Base-by-base conservation (phyloP, 2,329 filamentous ascomycete genomes). In the Colletotrichum noveboracense region DNA sequence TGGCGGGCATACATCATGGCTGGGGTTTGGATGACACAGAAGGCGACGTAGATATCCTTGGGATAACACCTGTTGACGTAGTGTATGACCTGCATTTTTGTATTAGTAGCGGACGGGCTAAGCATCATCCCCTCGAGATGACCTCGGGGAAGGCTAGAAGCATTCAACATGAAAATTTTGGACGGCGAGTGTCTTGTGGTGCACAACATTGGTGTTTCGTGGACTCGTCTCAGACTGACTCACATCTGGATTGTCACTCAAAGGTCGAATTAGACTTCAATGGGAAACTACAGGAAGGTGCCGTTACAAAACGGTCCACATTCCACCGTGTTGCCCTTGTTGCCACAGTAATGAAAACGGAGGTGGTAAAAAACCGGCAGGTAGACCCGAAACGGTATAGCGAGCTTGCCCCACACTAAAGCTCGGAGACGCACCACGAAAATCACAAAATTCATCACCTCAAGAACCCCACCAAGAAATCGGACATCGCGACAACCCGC, bases 361-460 rank as follows among this genome's bases (percentile, higher is more conserved):
- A 48, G n/a, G 14, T 7, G 21, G 21, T 52, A 7, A n/a, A 8
- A 28, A 43, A 43, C 6, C 43, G 65, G 34, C 24, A 18, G 8
- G 10, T 10, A 26, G 65, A n/a, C 36, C 66, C 18, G 38, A 66
- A 74, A 30, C 52, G 71, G 74, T 14, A 56, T 66, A 75, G 71
- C 66, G 55, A n/a, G 6, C 26, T 16, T 48, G 60, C 71, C 61
- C 74, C 71, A 74, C 74, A 71, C 34, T 32, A 71, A 38, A 64
- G 66, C 66, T 71, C n/a, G 48, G 74, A 71, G 74, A 52, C 74
- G 66, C 74, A 76, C 74, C 74, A 76, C 71, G 74, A 76, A 76
- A 75, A 75, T 74, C 68, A 70, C 74, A 76, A 76, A 76, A 76
- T 56, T 71, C 74, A 66, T 76, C 71, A 16, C 56, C 13, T 28